Conservation (phyloP, 176 grass and related monocot species). For the Rhipidocladum racemiflorum region DNA sequence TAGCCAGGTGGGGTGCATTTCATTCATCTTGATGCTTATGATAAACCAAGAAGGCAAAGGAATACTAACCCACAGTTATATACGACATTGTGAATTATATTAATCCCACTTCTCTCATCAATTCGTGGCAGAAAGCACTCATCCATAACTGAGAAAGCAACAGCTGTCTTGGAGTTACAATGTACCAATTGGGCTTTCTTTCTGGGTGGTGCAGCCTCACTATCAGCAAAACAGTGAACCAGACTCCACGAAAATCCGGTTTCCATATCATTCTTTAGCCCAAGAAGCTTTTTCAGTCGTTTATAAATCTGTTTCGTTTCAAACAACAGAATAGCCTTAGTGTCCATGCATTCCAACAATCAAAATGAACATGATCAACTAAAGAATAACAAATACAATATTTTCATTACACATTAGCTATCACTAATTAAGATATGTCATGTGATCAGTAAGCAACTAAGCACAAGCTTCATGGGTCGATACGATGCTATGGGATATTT, state of each 20-base stretch:
- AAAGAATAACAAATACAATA: conserved; percentile 5
- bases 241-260: conserved; percentile 85
- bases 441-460: conserved; percentile 4
- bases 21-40: conserved; percentile 10
- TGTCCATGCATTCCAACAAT: conserved; percentile 24
- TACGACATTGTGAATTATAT: conserved; percentile 86
- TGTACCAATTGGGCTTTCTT: conserved; percentile 39
- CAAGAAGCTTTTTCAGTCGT: conserved; percentile 66
- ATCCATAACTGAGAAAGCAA: conserved; percentile 87
- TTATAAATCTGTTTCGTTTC: conserved; percentile 59
- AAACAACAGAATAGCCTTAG: conserved; percentile 3
- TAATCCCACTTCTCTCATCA: conserved; percentile 86
- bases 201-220: conserved; percentile 17
- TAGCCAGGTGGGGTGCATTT: conserved; percentile 12
- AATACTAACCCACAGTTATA: conserved; percentile 96
- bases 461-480: not conserved
- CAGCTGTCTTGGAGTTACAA: conserved; percentile 88
- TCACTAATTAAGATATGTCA: conserved; percentile 16
- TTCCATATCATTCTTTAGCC: conserved; percentile 77
- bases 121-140: conserved; percentile 83
- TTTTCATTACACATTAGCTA: not conserved
- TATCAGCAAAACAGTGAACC: conserved; percentile 69
- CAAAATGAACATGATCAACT: conserved; percentile 23
- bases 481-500: not conserved
- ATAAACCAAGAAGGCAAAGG: not conserved